Percentiles rank a stretch among this genome's conserved stretches.
These are phyloP conservation scores for Hypocreales sp. DNA, from an alignment of 2,329 filamentous ascomycete genomes.

Conservation along the genomic window DNA sequence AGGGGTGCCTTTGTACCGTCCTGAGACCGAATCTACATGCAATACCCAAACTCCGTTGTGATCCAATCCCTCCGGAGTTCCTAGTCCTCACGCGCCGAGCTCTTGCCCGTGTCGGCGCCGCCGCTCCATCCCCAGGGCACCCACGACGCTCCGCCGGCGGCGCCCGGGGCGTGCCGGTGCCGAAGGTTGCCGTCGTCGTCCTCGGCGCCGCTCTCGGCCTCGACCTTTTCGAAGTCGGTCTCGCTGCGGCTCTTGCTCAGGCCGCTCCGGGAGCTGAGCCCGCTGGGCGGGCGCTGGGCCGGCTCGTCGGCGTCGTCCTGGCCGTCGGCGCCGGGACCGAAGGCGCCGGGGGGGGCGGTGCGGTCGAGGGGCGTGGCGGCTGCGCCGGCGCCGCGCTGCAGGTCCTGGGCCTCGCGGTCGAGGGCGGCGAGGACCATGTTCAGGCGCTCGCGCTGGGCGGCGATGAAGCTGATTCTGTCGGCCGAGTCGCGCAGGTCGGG, in stretches of 20 bases:
- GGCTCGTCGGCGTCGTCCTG: slow-evolving; percentile 16
- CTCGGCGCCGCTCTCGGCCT: slow-evolving; percentile 52
- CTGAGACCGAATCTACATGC: slow-evolving; percentile 5
- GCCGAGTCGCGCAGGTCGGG: slow-evolving; percentile 45
- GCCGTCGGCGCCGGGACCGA: slow-evolving; percentile 1
- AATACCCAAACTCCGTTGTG: slow-evolving; percentile 14
- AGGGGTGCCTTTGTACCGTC: too few relatives aligned
- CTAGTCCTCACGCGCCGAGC: slow-evolving; percentile 24
- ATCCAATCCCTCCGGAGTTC: slow-evolving; percentile 7
- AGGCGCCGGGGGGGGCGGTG: neutral
- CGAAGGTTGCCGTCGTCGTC: slow-evolving; percentile 24
- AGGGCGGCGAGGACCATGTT: slow-evolving; percentile 60
- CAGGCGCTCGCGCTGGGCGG: slow-evolving; percentile 64
- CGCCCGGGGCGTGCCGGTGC: slow-evolving; percentile 12
- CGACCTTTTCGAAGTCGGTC: slow-evolving; percentile 78
- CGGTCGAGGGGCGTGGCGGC: slow-evolving; percentile 4
- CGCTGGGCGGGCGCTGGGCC: slow-evolving; percentile 27
- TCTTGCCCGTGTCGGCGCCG: slow-evolving; percentile 12
- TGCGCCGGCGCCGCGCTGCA: slow-evolving; percentile 25
- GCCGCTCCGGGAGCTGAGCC: slow-evolving; percentile 33
- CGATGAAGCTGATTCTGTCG: slow-evolving; percentile 61
- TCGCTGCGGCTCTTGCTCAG: slow-evolving; percentile 75
- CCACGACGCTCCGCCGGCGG: slow-evolving; percentile 21
- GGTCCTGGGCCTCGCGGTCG: slow-evolving; percentile 58
- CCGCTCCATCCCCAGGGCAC: slow-evolving; percentile 32